A percentile compares a stretch with the other conserved stretches of the same genome.
These are phyloP conservation scores for Beauveria bassiana DNA, from an alignment of 2,329 filamentous ascomycete genomes.

Conservation along the genomic window DNA sequence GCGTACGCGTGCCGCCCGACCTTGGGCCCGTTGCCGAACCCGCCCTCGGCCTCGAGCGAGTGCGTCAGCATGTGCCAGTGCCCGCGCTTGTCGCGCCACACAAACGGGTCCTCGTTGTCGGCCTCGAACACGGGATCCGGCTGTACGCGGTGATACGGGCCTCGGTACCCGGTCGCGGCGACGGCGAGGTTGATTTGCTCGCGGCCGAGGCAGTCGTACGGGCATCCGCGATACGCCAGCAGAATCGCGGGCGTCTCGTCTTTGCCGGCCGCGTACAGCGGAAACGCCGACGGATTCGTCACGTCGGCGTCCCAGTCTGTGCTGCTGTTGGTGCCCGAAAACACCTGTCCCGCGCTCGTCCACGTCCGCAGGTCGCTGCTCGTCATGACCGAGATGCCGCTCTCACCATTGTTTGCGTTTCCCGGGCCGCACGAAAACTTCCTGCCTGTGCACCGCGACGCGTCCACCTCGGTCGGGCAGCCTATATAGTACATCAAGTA, in stretches of 20 bases:
- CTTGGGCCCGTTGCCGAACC: constrained; percentile 19
- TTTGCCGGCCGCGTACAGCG: constrained; percentile 19
- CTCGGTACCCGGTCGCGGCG: constrained; percentile 10
- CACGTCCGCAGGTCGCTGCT: constrained; percentile 16
- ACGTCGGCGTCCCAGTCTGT: constrained; percentile 19
- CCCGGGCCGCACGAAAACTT: constrained; percentile 16
- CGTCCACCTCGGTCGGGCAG: constrained; percentile 10
- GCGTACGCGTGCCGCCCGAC: constrained; percentile 24
- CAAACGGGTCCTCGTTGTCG: constrained; percentile 23
- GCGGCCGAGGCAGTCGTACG: constrained; percentile 13
- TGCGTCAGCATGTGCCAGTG: constrained; percentile 26
- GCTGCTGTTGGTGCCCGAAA: constrained; percentile 13
- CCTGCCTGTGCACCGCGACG: constrained; percentile 10
- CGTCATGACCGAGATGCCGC: constrained; percentile 21
- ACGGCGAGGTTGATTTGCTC: constrained; percentile 17
- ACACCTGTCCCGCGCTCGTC: constrained; percentile 14
- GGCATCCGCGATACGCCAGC: constrained; percentile 17
- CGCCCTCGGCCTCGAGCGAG: constrained; percentile 21
- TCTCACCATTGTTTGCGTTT: constrained; percentile 17
- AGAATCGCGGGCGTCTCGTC: constrained; percentile 14
- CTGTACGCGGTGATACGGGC: constrained; percentile 16
- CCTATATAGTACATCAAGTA: constrained; percentile 41
- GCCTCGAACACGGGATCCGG: constrained; percentile 14
- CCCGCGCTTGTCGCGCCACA: constrained; percentile 26
- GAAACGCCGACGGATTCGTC: constrained; percentile 36